Percentiles rank a stretch among this genome's conserved stretches.
Conservation (phyloP, 805 yeast genomes). For the Zygosaccharomyces bailii region DNA sequence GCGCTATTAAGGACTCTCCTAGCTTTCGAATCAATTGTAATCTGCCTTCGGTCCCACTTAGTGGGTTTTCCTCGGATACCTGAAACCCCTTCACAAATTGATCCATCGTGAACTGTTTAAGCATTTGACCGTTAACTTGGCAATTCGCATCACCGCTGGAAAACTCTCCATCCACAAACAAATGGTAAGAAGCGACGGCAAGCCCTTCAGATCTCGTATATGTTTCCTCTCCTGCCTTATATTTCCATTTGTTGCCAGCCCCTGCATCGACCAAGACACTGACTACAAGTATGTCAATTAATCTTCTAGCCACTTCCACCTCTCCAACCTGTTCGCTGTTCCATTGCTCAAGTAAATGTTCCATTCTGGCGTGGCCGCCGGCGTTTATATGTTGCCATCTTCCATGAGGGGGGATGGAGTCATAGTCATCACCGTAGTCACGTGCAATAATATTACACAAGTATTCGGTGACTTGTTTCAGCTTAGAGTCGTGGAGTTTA, state of each 20-base stretch:
- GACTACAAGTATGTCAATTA: constrained; percentile 56
- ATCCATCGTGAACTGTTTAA: constrained; percentile 37
- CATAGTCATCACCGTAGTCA: constrained; percentile 44
- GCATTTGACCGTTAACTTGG: constrained; percentile 44
- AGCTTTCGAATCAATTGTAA: constrained; percentile 44
- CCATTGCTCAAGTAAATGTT: constrained; percentile 42
- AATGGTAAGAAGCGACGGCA: constrained; percentile 56
- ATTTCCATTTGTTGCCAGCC: constrained; percentile 59
- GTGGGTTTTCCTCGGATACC: constrained; percentile 45
- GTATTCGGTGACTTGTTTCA: constrained; percentile 44
- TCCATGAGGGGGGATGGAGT: constrained; percentile 60
- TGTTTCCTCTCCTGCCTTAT: constrained; percentile 36
- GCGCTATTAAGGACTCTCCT: constrained; percentile 44
- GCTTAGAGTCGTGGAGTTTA: constrained; percentile 44
- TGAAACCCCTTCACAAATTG: constrained; percentile 46
- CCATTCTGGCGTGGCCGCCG: constrained; percentile 46
- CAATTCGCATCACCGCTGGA: constrained; percentile 39
- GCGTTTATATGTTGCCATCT: constrained; percentile 64
- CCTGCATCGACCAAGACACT: constrained; percentile 67
- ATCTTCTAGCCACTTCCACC: constrained; percentile 48
- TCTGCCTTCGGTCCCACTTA: constrained; percentile 56
- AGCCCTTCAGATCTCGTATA: constrained; percentile 56
- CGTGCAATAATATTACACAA: constrained; percentile 44
- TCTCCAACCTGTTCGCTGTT: constrained; percentile 32
- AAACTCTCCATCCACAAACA: constrained; percentile 50